Evolutionary conservation across 441 rosid genomes (phyloP), one percentile per base, ranked within the genome.

Genomic region (Melastoma candidum): DNA sequence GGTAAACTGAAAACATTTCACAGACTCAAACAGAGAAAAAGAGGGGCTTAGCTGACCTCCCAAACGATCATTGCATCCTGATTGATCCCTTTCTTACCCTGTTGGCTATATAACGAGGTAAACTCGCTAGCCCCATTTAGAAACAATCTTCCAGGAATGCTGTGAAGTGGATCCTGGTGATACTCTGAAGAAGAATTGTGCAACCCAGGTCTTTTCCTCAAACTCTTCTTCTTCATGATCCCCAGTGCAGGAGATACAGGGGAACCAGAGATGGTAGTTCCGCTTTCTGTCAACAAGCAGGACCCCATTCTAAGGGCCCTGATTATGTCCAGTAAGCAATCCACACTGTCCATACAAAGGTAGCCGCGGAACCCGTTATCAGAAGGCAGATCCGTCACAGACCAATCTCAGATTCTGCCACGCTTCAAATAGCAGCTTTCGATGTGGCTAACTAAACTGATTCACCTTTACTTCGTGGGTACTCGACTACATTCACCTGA

Each of bases 281-380:
- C 70, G 82, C 80, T 81, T 68, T 86, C 97, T 12, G 80, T 73
- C 71, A 95, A 84, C 64, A 93, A 79, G 89, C 98, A 93, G 97
- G 97, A 93, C 84, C 98, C 98, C 98, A 93, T 93, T 74, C 79
- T 82, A 12, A 93, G 97, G 96, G 98, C 97, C 90, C 98, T 88
- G 92, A 89, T 72, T 48, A 93, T 81, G 71, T 73, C 70, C 49
- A 89, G 60, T 67, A 93, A 51, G 93, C 98, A 93, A 75, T 93
- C 98, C 95, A 93, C 96, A 81, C 82, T 95, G 77, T 75, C 95
- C 74, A 68, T 56, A 63, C 75, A 83, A 54, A 36, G 41, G 41
- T 9, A 36, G 8, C 74, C 68, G 69, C 63, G 59, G 68, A 89
- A 79, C 51, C 80, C 67, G 58, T 70, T 74, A 65, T 75, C 90